Evolutionary conservation across 2,329 filamentous ascomycete genomes (phyloP), one percentile per base, ranked within the genome.

Genomic region (Trichoderma harzianum): DNA sequence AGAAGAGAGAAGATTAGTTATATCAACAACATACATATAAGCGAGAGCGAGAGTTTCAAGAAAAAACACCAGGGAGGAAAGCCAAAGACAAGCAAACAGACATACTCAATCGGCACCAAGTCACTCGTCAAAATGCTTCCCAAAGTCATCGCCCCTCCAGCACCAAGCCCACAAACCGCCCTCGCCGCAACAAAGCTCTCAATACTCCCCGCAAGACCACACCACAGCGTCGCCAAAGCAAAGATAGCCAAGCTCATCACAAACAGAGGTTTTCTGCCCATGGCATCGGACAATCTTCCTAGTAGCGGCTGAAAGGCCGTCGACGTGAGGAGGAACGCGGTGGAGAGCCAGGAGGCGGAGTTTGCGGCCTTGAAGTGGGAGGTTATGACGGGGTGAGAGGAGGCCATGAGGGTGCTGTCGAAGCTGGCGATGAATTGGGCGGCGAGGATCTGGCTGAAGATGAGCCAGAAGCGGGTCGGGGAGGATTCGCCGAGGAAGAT

Each of bases 321-420:
- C 5, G 89, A 92, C 0, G 93, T 94, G 47, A 96, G 85, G 43
- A 95, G 81, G 74, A 94, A 95, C 0, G 92, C 89, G 0, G 93
- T 95, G 2, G 92, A 94, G 5, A 95, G 85, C 93, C 93, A 96
- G 2, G 92, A 94, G 3, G 93, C 93, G 61, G 89, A 89, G 79
- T 95, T 94, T 36, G 92, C 92, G 63, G 91, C 88, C 73, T 90
- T 84, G 80, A 95, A 95, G 79, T 95, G 90, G 0, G 92, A 94
- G 0, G 92, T 94, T 73, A 95, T 94, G 71, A 93, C 91, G 0
- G 93, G 92, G 79, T 96, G 93, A 55, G 88, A 91, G 3, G 92
- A 93, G 5, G 92, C 92, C 92, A 95, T 94, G 75, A 95, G 87
- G 5, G 92, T 95, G 12, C 88, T 87, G 82, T 95, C 93, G 77